phyloP scores from a whole-genome alignment of 2,329 filamentous ascomycete genomes.

The Aspergillus japonicus region DNA sequence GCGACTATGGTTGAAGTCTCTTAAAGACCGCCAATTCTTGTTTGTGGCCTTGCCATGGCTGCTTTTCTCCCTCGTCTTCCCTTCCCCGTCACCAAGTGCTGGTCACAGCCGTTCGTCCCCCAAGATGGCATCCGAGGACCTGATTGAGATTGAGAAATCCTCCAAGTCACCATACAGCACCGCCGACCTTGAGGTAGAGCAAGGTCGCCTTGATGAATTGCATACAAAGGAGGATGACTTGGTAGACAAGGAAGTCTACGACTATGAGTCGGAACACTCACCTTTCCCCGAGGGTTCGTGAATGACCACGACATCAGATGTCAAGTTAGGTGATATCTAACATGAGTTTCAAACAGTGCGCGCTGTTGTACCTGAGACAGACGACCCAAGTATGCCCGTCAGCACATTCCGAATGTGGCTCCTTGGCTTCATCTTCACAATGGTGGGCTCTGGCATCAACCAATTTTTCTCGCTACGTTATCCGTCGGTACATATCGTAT shows the following conservation, averaged over 20 bases:
- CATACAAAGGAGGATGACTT: constrained; percentile 8
- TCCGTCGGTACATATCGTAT: constrained; percentile 47
- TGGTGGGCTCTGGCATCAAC: constrained; percentile 49
- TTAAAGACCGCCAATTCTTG: not conserved
- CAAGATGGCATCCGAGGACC: constrained; percentile 15
- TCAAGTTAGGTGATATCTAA: not conserved
- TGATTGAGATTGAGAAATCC: constrained; percentile 1
- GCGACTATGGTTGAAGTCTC: not conserved
- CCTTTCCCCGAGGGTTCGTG: constrained; percentile 25
- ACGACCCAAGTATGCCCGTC: constrained; percentile 28
- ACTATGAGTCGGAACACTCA: constrained; percentile 27
- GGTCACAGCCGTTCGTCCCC: not conserved
- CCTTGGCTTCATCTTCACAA: constrained; percentile 42
- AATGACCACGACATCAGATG: not conserved
- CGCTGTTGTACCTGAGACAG: constrained; percentile 30
- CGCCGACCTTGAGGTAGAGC: constrained; percentile 16
- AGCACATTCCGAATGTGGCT: constrained; percentile 43
- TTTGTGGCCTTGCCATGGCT: not conserved
- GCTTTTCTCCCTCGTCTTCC: not conserved
- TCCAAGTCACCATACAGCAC: constrained; percentile 3
- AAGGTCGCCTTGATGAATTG: constrained; percentile 13
- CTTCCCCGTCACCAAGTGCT: not conserved
- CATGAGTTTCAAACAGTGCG: constrained; percentile 15
- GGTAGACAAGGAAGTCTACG: constrained; percentile 17
- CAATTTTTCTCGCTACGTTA: constrained; percentile 51